Conservation (phyloP, 345 rosid genomes). For the Melastoma malabathricum region DNA sequence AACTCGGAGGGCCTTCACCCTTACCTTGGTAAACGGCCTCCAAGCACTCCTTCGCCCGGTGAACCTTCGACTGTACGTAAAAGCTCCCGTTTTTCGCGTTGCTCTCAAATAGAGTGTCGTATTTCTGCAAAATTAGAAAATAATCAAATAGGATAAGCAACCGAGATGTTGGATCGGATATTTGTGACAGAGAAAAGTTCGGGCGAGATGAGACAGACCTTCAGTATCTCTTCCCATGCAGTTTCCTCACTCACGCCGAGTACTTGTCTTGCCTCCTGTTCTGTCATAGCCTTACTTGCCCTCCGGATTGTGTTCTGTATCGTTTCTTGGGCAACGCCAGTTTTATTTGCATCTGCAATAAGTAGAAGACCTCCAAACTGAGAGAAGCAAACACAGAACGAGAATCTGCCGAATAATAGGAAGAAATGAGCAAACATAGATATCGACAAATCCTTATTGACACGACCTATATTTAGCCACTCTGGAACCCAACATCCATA, state of each 20-base stretch:
- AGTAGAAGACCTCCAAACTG: not conserved
- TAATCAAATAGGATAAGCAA: no score
- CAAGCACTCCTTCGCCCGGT: slow-evolving; percentile 78
- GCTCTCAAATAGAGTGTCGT: slow-evolving; percentile 57
- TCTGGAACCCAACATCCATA: no score
- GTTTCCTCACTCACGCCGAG: slow-evolving; percentile 60
- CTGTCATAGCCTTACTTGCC: slow-evolving; percentile 59
- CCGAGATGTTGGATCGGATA: not conserved
- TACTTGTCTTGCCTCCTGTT: slow-evolving; percentile 82
- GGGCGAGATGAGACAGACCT: slow-evolving; percentile 22
- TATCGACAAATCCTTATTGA: no score
- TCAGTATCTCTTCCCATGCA: slow-evolving; percentile 73
- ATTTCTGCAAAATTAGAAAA: slow-evolving; percentile 31
- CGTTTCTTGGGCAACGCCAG: slow-evolving; percentile 76
- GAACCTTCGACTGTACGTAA: slow-evolving; percentile 92
- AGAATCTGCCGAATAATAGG: not conserved
- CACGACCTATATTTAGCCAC: no score
- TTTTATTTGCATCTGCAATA: slow-evolving; percentile 63
- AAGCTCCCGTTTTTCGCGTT: slow-evolving; percentile 80
- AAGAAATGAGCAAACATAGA: no score
- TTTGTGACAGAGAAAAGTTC: not conserved
- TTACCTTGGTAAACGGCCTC: slow-evolving; percentile 37
- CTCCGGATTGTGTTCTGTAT: slow-evolving; percentile 48
- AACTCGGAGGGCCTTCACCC: slow-evolving; percentile 33
- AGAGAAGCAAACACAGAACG: not conserved